Conservation (phyloP, 2,329 filamentous ascomycete genomes). For the Penicillium verrucosum region DNA sequence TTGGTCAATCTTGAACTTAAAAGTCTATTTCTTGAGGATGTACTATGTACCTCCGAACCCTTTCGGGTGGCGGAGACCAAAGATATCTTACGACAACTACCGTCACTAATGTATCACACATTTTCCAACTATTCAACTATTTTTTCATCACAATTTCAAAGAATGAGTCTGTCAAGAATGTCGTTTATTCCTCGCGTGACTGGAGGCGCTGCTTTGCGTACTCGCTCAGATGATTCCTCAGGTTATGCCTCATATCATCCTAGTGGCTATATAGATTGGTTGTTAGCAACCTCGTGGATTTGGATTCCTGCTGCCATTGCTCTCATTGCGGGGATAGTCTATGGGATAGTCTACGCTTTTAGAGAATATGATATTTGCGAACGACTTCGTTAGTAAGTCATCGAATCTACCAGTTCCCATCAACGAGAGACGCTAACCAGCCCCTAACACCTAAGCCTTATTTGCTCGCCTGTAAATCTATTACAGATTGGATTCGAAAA, state of each 20-base stretch:
- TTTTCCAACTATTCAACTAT: background rate
- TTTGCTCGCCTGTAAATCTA: background rate
- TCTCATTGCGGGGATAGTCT: background rate
- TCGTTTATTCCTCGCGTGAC: background rate
- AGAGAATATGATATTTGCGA: background rate
- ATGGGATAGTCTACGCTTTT: background rate
- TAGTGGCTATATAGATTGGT: too few relatives aligned
- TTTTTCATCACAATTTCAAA: background rate
- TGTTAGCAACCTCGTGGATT: background rate
- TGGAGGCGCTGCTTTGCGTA: background rate
- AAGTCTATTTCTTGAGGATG: background rate
- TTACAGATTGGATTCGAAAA: background rate
- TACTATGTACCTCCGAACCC: background rate
- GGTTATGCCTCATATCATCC: too few relatives aligned
- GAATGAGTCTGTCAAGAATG: background rate
- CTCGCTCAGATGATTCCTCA: background rate
- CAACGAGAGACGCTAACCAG: background rate
- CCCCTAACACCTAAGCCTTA: background rate
- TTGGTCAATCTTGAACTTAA: background rate
- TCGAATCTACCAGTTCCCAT: background rate
- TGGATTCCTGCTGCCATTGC: fast-evolving
- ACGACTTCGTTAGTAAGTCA: background rate
- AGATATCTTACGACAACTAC: background rate
- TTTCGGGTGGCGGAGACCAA: background rate
- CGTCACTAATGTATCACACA: background rate